These are phyloP conservation scores for Vigna nakashimae DNA, from an alignment of 306 rosid species.

Conservation along the genomic window DNA sequence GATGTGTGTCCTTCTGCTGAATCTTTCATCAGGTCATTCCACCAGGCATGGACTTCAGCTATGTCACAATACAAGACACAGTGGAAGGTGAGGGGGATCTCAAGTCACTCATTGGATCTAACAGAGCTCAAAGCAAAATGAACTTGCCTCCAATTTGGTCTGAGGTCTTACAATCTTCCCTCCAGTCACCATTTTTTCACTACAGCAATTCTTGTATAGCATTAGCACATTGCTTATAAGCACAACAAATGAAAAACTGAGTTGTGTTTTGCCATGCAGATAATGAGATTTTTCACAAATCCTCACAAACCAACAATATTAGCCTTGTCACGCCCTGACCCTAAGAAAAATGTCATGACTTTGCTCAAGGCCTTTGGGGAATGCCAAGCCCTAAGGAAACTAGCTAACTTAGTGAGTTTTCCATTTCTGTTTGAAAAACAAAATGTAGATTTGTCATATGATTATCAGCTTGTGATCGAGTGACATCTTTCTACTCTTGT, in stretches of 20 bases:
- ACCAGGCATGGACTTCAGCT: conserved; percentile 92
- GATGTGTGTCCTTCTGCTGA: neutral
- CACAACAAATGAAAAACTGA: neutral
- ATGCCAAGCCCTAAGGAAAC: conserved; percentile 70
- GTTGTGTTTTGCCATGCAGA: conserved; percentile 49
- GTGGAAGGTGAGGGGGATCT: conserved; percentile 78
- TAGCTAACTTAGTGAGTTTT: conserved; percentile 73
- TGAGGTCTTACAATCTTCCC: conserved; percentile 60
- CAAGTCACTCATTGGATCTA: conserved; percentile 69
- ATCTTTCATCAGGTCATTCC: conserved; percentile 62
- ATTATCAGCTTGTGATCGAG: neutral
- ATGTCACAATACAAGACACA: conserved; percentile 63
- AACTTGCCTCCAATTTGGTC: conserved; percentile 82
- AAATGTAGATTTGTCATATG: neutral
- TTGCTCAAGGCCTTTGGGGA: conserved; percentile 89
- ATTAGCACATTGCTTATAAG: too few species aligned
- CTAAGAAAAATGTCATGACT: conserved; percentile 84
- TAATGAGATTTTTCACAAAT: conserved; percentile 81
- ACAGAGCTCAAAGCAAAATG: conserved; percentile 66
- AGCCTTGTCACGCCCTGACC: conserved; percentile 92
- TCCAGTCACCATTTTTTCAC: neutral
- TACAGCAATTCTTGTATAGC: neutral
- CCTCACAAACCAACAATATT: conserved; percentile 92
- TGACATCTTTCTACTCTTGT: conserved; percentile 34
- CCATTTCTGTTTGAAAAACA: conserved; percentile 11